Base-by-base conservation (phyloP, 441 rosid genomes). In the Erodium texanum region DNA sequence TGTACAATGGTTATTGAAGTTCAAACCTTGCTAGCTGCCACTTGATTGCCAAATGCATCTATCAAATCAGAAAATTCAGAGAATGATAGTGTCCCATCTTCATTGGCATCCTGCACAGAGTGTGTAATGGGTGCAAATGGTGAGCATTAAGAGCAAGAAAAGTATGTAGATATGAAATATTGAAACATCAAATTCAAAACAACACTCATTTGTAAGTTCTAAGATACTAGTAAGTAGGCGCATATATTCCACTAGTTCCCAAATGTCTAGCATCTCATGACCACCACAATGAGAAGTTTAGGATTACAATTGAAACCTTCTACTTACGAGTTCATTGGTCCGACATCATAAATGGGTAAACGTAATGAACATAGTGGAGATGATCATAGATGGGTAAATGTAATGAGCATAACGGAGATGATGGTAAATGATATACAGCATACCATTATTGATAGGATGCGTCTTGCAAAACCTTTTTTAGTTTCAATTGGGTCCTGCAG, bases 401-500 rank as follows among this genome's bases (percentile, higher is more conserved):
- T 24, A 23, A 38, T 71, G 10, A 19, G 7, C 71, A 64, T 20
- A 38, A 38, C 18, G 10, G 8, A 34, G 38, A 34, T 34, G 38
- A 34, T 7, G 38, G 38, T 34, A 34, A 73, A 67, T 64, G 12
- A 70, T 67, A 48, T 36, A 61, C 41, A 52, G 56, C 81, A 72
- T 86, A 93, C 98, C 93, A 91, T 87, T 59, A 93, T 81, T 50
- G 95, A 85, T 79, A 93, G 83, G 70, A 93, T 86, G 68, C 95
- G 90, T 62, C 84, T 89, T 38, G 95, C 95, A 85, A 93, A 91
- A 67, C 84, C 73, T 82, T 76, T 93, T 83, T 93, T 89, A 0
- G 96, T 89, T 79, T 93, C 99, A 63, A 85, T 61, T 67, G 96
- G 99, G 76, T 93, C 99, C 99, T 91, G 82, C 61, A 78, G 72